phyloP scores from a whole-genome alignment of 805 yeast species.

The Wickerhamiella cacticola region DNA sequence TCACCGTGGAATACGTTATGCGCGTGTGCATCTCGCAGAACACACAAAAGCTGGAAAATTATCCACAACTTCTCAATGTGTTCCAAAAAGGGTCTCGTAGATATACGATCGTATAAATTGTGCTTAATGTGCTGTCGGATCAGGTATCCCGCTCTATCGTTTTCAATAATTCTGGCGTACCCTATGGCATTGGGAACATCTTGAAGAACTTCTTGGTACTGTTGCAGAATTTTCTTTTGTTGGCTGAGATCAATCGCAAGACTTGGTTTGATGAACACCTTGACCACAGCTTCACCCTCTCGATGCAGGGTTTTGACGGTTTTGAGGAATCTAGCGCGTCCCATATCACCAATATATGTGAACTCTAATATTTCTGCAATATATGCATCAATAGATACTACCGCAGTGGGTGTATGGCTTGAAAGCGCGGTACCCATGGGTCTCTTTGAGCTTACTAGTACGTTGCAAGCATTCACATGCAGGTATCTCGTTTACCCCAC shows the following conservation, averaged over 20 bases:
- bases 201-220: slow-evolving; percentile 33
- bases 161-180: slow-evolving; percentile 63
- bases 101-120: slow-evolving; percentile 75
- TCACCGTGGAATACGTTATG: slow-evolving; percentile 70
- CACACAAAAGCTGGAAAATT: slow-evolving; percentile 62
- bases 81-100: slow-evolving; percentile 79
- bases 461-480: no score
- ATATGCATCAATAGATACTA: slow-evolving; percentile 83
- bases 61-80: slow-evolving; percentile 74
- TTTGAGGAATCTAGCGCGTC: slow-evolving; percentile 64
- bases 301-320: slow-evolving; percentile 69
- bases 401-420: slow-evolving; percentile 75
- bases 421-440: slow-evolving; percentile 82
- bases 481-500: no score
- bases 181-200: slow-evolving; percentile 55
- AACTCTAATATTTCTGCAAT: slow-evolving; percentile 65
- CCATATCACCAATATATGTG: slow-evolving; percentile 63
- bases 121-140: slow-evolving; percentile 70
- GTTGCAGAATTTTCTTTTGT: slow-evolving; percentile 21
- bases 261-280: slow-evolving; percentile 66
- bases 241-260: slow-evolving; percentile 13
- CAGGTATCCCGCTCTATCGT: slow-evolving; percentile 84
- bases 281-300: slow-evolving; percentile 63
- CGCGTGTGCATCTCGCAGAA: slow-evolving; percentile 52
- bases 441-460: no score